These are phyloP conservation scores for Xylaria polymorpha DNA, from an alignment of 2,329 filamentous ascomycete species.

Conservation along the genomic window DNA sequence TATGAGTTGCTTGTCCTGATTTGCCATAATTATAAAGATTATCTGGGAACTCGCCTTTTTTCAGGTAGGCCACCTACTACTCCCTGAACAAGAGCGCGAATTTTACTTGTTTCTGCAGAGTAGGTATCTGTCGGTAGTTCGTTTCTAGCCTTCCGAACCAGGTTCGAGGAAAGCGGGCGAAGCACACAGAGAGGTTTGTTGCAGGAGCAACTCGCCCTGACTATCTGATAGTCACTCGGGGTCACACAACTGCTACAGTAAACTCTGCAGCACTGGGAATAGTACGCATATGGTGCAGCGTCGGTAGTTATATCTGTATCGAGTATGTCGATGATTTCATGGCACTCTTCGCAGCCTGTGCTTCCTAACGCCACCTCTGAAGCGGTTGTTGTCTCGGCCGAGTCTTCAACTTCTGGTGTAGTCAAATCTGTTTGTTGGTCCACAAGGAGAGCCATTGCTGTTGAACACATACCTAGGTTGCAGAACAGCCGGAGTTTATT, in stretches of 20 bases:
- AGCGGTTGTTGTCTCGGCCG: not conserved
- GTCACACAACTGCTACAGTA: constrained; percentile 5
- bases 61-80: constrained; percentile 1
- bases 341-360: not conserved
- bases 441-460: not conserved
- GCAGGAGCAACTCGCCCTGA: not conserved
- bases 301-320: not conserved
- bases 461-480: constrained; percentile 10
- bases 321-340: constrained; percentile 14
- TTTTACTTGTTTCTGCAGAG: constrained; percentile 19
- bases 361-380: constrained; percentile 12
- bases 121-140: constrained; percentile 3
- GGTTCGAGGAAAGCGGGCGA: constrained; percentile 1
- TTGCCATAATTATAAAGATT: not conserved
- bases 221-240: not conserved
- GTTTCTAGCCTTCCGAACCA: constrained; percentile 3
- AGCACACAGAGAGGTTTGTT: constrained; percentile 7
- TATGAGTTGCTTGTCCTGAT: constrained; percentile 2
- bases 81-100: constrained; percentile 8
- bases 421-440: not conserved
- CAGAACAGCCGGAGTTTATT: constrained; percentile 21
- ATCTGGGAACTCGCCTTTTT: constrained; percentile 10
- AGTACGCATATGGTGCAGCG: constrained; percentile 15
- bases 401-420: not conserved
- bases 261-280: constrained; percentile 16